Conservation (phyloP, 164 flowering plant genomes). For the Tetrastigma voinierianum region DNA sequence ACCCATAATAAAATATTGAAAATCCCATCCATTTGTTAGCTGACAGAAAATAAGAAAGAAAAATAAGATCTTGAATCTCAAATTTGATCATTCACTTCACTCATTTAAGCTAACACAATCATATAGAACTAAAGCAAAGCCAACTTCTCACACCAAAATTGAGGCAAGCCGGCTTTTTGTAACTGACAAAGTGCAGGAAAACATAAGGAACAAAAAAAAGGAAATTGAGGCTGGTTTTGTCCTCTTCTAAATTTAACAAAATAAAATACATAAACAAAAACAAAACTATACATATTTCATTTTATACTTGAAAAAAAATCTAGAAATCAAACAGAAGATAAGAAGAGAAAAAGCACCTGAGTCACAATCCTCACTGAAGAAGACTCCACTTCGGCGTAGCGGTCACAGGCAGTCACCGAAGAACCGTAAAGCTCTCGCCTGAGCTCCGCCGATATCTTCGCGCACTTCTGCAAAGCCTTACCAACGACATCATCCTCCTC, state of each 20-base stretch:
- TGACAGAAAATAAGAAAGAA: neutral
- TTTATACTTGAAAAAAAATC: too few species aligned
- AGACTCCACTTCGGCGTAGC: conserved; percentile 67
- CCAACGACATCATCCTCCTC: conserved; percentile 73
- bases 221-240: too few species aligned
- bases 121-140: too few species aligned
- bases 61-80: neutral
- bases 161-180: too few species aligned
- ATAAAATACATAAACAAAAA: too few species aligned
- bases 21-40: neutral
- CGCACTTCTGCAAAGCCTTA: conserved; percentile 81
- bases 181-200: too few species aligned
- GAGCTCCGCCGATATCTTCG: conserved; percentile 70
- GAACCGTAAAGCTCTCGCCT: conserved; percentile 74
- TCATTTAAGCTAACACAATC: neutral
- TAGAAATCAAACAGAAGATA: neutral
- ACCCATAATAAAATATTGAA: neutral
- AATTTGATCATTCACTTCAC: neutral
- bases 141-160: too few species aligned
- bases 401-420: conserved; percentile 40
- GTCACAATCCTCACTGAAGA: conserved; percentile 81
- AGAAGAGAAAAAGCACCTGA: conserved; percentile 50
- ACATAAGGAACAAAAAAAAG: too few species aligned
- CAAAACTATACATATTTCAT: too few species aligned
- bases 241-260: too few species aligned